A percentile compares a stretch with the other conserved stretches of the same genome.
Conservation (phyloP, 768 basidiomycete genomes). For the Rhodotorula babjevae region DNA sequence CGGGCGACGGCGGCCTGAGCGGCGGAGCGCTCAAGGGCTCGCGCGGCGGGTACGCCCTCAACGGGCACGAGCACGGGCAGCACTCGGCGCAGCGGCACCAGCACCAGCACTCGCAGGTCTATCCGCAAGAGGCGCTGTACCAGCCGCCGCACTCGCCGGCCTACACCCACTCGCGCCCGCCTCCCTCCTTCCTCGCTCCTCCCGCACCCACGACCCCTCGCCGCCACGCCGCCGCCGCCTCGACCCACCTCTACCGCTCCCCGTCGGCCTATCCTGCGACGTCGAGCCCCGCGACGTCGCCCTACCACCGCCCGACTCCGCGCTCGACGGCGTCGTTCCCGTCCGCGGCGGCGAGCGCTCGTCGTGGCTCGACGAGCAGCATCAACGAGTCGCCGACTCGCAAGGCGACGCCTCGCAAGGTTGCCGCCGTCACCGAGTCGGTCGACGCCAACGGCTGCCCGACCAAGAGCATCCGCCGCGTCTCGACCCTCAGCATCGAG, state of each 20-base stretch:
- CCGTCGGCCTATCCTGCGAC: conserved; percentile 9
- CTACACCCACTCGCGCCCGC: not conserved
- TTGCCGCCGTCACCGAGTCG: not conserved
- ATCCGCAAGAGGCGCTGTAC: not conserved
- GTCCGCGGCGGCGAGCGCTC: not conserved
- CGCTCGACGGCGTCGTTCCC: conserved; percentile 1
- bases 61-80: conserved; percentile 15
- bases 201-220: conserved; percentile 11
- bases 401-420: not conserved
- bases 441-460: conserved; percentile 9
- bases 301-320: conserved; percentile 15
- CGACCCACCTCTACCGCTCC: conserved; percentile 24
- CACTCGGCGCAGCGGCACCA: not conserved
- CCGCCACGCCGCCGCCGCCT: not conserved
- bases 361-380: conserved; percentile 3
- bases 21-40: not conserved
- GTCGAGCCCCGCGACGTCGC: conserved; percentile 13
- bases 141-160: not conserved
- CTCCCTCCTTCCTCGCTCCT: not conserved
- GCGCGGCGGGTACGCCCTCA: not conserved
- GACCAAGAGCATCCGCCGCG: conserved; percentile 10
- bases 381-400: not conserved
- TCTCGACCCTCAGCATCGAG: conserved; percentile 11
- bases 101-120: not conserved
- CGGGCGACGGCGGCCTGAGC: not conserved